Base-by-base conservation (phyloP, 805 yeast species). In the Pichia insulana region DNA sequence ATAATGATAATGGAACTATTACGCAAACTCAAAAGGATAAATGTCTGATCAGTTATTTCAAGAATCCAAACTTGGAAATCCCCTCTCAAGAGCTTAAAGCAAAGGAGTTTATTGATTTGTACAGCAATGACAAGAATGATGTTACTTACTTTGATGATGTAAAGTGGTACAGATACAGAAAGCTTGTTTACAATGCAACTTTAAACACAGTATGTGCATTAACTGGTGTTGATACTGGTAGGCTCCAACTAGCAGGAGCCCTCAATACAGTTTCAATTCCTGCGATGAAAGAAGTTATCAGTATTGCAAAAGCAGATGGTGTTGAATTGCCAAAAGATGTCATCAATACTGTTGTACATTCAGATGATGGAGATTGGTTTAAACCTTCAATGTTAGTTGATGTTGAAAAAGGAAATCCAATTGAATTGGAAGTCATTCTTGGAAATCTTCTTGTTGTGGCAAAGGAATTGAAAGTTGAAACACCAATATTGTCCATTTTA, bases 301-400 rank as follows among this genome's bases (percentile, higher is more conserved):
- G 68, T 3, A 71, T 83, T 45, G 94, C 95, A 11, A 73, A 71
- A 40, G 75, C 84, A 9, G 89, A 80, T 45, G 85, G 85, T 0
- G 70, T 73, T 31, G 67, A 64, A 4, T 53, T 83, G 27, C 76
- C 77, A 1, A 68, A 59, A 19, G 72, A 62, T n/a, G 58, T 69
- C 17, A 74, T 74, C 45, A 65, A 73, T 22, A 46, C 54, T 37
- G 73, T 77, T 67, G 57, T 76, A 30, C 78, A 76, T 48, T 67
- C 76, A 16, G 83, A 80, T 54, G 82, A 70, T 44, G 76, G 76
- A 9, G 67, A 64, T 30, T 74, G 70, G 62, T 83, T 74, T 56
- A 68, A 70, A 39, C 90, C 90, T 2, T 80, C 88, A 4, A 83
- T 83, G 90, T 62, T 73, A 47, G 82, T 80, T 11, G 92, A 83